These are phyloP conservation scores for Dothistroma septosporum DNA, from an alignment of 2,329 filamentous ascomycete genomes.

Conservation along the genomic window DNA sequence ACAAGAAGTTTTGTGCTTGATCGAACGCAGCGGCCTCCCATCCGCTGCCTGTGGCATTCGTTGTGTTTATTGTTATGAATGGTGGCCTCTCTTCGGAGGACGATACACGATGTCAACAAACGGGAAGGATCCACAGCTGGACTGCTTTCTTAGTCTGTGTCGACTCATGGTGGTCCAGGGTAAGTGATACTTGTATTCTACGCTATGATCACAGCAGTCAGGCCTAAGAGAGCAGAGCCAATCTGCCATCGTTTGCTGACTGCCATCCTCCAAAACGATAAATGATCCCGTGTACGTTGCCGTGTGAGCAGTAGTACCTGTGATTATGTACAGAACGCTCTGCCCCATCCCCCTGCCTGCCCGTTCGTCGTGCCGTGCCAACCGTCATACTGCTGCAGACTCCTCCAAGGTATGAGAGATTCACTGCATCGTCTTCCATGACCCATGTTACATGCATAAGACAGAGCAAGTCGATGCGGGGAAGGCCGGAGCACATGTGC, in stretches of 20 bases:
- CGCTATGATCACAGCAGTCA: neutral
- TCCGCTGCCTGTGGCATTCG: conserved; percentile 28
- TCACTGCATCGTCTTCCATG: neutral
- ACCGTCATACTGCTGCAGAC: neutral
- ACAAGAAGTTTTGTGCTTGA: conserved; percentile 30
- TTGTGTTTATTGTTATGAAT: conserved; percentile 8
- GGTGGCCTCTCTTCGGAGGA: neutral
- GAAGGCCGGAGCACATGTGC: neutral
- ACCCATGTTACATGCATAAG: neutral
- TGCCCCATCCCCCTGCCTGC: neutral
- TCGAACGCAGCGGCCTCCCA: conserved; percentile 33
- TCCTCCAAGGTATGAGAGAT: neutral
- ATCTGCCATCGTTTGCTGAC: neutral
- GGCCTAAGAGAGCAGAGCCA: neutral
- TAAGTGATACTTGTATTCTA: neutral
- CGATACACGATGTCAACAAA: neutral
- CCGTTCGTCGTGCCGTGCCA: neutral
- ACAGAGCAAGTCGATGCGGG: neutral
- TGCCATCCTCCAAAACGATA: neutral
- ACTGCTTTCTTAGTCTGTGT: conserved; percentile 8
- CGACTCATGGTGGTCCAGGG: conserved; percentile 7
- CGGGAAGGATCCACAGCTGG: conserved; percentile 9
- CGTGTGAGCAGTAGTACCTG: neutral
- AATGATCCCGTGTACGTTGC: neutral
- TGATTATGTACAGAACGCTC: neutral